These are phyloP conservation scores for Xylaria castorea DNA, from an alignment of 495 filamentous ascomycete genomes.

Conservation along the genomic window DNA sequence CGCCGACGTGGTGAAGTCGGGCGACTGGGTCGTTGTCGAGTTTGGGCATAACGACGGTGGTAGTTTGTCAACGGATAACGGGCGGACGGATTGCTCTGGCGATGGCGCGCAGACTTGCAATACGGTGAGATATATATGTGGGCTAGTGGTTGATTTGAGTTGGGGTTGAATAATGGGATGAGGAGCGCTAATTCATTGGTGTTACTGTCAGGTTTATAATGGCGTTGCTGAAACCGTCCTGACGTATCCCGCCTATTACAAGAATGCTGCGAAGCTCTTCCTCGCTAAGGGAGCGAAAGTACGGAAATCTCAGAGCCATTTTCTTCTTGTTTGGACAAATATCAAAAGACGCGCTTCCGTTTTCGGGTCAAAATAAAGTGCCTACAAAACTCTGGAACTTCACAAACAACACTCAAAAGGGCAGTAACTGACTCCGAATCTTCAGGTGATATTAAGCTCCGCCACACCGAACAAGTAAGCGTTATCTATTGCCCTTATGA, in stretches of 20 bases:
- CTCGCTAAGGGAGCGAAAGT: constrained; percentile 60
- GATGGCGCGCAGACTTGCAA: constrained; percentile 61
- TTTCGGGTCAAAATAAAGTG: too few species aligned
- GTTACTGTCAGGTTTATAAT: constrained; percentile 37
- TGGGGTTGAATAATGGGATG: neutral
- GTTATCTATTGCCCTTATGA: neutral
- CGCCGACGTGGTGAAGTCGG: constrained; percentile 42
- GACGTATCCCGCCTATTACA: constrained; percentile 64
- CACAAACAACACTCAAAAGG: too few species aligned
- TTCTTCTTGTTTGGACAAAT: too few species aligned
- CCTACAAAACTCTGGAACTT: too few species aligned
- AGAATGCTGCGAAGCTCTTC: constrained; percentile 60
- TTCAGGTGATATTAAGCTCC: constrained; percentile 56
- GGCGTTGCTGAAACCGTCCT: constrained; percentile 61
- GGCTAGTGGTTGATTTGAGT: constrained; percentile 31
- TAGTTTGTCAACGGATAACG: constrained; percentile 52
- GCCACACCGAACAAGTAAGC: constrained; percentile 56
- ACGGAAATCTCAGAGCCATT: too few species aligned
- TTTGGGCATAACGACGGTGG: constrained; percentile 57
- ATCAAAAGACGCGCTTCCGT: too few species aligned
- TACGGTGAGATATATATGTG: constrained; percentile 34
- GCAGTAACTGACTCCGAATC: too few species aligned
- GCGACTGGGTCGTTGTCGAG: constrained; percentile 58
- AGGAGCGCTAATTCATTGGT: neutral
- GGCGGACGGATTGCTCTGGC: constrained; percentile 62